phyloP scores from a whole-genome alignment of 1,284 basidiomycete genomes.

The Pisolithus thermaeus region DNA sequence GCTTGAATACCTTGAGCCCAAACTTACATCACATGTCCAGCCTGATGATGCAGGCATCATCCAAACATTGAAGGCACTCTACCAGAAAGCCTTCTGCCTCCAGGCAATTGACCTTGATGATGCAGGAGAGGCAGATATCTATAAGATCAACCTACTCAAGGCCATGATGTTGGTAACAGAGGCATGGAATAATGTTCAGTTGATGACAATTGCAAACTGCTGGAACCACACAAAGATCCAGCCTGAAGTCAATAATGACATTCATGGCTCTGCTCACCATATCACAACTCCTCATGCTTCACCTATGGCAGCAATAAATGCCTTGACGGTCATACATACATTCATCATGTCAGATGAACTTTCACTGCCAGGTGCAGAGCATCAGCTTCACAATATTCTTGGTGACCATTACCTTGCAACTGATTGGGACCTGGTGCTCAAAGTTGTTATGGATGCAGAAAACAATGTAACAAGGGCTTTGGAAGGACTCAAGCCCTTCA shows the following conservation, averaged over 20 bases:
- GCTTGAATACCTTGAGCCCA: conserved; percentile 26
- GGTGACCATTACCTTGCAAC: neutral
- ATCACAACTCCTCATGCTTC: neutral
- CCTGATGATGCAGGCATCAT: conserved; percentile 28
- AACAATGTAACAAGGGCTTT: neutral
- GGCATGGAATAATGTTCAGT: conserved; percentile 18
- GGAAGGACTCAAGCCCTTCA: neutral
- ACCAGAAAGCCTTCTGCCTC: conserved; percentile 14
- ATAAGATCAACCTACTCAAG: conserved; percentile 26
- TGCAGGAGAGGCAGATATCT: conserved; percentile 21
- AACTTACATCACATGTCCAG: conserved; percentile 11
- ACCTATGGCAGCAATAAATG: neutral
- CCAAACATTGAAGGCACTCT: conserved; percentile 28
- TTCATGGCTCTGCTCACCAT: neutral
- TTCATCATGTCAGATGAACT: conserved; percentile 16
- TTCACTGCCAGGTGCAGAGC: conserved; percentile 17
- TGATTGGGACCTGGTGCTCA: conserved; percentile 1
- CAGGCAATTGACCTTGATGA: conserved; percentile 23
- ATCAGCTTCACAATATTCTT: neutral
- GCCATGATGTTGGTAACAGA: conserved; percentile 24
- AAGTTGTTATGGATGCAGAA: conserved; percentile 3
- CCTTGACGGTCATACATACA: conserved; percentile 17
- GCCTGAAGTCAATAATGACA: neutral
- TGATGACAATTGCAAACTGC: conserved; percentile 21
- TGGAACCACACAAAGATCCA: conserved; percentile 21